Base-by-base conservation (phyloP, 2,329 filamentous ascomycete genomes). In the Fusarium pseudograminearum region DNA sequence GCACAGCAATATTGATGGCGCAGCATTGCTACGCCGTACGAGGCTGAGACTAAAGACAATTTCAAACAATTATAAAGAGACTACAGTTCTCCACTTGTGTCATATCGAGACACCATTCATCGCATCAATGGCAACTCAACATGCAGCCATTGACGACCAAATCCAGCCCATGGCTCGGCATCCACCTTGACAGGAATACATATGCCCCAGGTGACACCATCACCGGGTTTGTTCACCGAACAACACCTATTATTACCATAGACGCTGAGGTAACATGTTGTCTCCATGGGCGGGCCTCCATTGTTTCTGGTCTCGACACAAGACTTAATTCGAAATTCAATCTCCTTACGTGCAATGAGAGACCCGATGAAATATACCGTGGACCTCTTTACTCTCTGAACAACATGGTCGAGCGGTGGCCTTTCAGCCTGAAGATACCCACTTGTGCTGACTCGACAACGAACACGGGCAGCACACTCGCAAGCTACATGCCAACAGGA, bases 141-240 rank as follows among this genome's bases (percentile, higher is more conserved):
- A 48, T 48, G 46, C 3, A 24, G 3, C 20, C 46, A 15, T 22
- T 8, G 22, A 11, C 20, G 11, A 22, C 16, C 40, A 18, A 42
- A 24, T 65, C 38, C 10, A 41, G 12, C n/a, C n/a, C 26, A 4
- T 34, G 11, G 1, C 22, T 73, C 4, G 65, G 59, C 4, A 71
- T 74, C 16, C 55, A 42, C 20, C 62, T 74, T 26, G 31, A 64
- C 5, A 16, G 15, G 12, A 30, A 33, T 22, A 2, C 20, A 0
- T 71, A 66, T 7, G 26, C 57, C 3, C 72, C 74, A 9, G 78
- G 78, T 15, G 74, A 77, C 34, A 68, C 63, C 38, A 67, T 80
- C 34, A 59, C 62, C 3, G 78, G 78, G 7, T 69, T 51, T 7
- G 61, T 79, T 11, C 51, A 42, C 1, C 74, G 78, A 24, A 65